Evolutionary conservation across 2,329 filamentous ascomycete genomes (phyloP), one percentile per base, ranked within the genome.

Genomic region (Neonectria hederae): DNA sequence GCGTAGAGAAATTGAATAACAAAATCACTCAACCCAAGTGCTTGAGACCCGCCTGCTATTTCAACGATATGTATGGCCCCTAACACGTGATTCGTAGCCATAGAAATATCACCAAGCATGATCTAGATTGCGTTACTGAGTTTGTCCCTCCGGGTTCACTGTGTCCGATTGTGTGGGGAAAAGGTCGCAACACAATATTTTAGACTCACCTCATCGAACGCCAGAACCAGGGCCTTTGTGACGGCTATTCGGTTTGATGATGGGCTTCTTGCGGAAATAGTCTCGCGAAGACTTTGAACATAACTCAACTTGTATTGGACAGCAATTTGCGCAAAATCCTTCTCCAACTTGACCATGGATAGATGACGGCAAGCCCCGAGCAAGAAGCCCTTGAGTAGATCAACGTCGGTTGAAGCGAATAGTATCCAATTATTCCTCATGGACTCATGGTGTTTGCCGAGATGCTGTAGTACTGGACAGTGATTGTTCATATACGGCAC

Each of bases 361-460:
- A 68, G 55, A 5, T 60, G 58, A 13, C 66, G 64, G 22, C 54
- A 68, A 1, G 66, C 57, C 2, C 58, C 48, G 9, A 68, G 61
- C 17, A 68, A 43, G 21, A 65, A 68, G 14, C 64, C 62, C n/a
- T 24, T 45, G 5, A 67, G 52, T 38, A 68, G 52, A n/a, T 67
- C 58, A 2, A 38, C 4, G 35, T 68, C 53, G 3, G 58, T 58
- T 3, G 66, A 68, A 8, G 54, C 54, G 21, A 63, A 38, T 9
- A 65, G 42, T 28, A 65, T 24, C 66, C 64, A 65, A 17, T 67
- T 68, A 1, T 54, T 22, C 17, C 52, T 56, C 21, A 65, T 57
- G 1, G 58, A 43, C 2, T 14, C 14, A 6, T 62, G 24, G 3
- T 45, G n/a, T 30, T 54, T 40, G 9, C 64, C 58, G 10, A 62